Evolutionary conservation across 768 basidiomycete genomes (phyloP), one percentile per base, ranked within the genome.

Genomic region (Boletus reticulatus): DNA sequence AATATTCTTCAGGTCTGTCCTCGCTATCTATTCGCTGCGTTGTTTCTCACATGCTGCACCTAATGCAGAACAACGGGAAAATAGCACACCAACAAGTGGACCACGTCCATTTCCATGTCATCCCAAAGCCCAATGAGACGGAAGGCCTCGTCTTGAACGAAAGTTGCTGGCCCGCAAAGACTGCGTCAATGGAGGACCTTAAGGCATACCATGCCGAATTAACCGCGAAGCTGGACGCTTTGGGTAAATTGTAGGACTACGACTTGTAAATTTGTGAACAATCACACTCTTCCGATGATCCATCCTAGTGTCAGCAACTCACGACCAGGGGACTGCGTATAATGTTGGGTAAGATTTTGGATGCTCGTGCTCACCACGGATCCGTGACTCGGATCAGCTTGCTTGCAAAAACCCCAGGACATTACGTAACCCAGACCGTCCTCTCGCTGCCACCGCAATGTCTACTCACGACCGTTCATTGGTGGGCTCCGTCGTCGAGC

Each of bases 71-170:
- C 75, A 89, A 89, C 62, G 87, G 88, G 4, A 69, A 75, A 39
- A 72, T 80, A 62, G 88, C 81, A 51, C 85, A 81, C 66, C 85
- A 84, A 74, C 76, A 82, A 49, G 92, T 96, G 27, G 82, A 85
- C 52, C 94, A 96, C 63, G 92, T 94, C 14, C 93, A 96, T 70
- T 94, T 94, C 75, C 94, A 98, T 65, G 80, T 98, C 62, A 95
- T 98, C 58, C 94, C 95, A 4, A 98, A 97, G 69, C 92, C 90
- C 6, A 81, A 85, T 43, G 67, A 80, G 6, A 36, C 10, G 0
- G 84, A 89, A 61, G 96, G 96, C 5, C 79, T 99, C 27, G 84
- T 84, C 13, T 74, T 98, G 52, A 84, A 3, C 7, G 31, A 50
- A 0, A 50, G 47, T 36, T 46, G 82, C 17, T 98, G 96, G 96